These are phyloP conservation scores for Sistotremastrum suecicum DNA, from an alignment of 768 basidiomycete genomes.

Conservation along the genomic window DNA sequence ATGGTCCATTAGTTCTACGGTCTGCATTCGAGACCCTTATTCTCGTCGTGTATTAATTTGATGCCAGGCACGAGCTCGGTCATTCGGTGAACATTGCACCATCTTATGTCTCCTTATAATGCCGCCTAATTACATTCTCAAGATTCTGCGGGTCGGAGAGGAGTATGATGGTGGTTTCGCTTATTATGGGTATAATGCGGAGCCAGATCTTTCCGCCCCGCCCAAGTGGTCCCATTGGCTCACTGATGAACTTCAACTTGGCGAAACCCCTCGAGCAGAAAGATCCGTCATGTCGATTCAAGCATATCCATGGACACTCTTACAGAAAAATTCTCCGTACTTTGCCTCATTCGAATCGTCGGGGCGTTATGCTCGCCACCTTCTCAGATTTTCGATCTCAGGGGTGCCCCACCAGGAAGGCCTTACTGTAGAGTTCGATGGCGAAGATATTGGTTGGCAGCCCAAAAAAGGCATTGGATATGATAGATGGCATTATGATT, in stretches of 20 bases:
- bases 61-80: constrained; percentile 48
- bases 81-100: constrained; percentile 48
- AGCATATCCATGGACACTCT: constrained; percentile 59
- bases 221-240: constrained; percentile 69
- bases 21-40: background rate
- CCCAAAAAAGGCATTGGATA: constrained; percentile 41
- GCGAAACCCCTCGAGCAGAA: constrained; percentile 30
- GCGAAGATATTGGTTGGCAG: constrained; percentile 41
- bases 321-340: constrained; percentile 49
- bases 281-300: constrained; percentile 66
- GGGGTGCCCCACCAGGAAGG: constrained; percentile 44
- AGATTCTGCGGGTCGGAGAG: constrained; percentile 41
- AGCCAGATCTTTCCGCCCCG: constrained; percentile 24
- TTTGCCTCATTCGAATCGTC: constrained; percentile 46
- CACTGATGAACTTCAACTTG: constrained; percentile 12
- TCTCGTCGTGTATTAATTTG: background rate
- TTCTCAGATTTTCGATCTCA: constrained; percentile 59
- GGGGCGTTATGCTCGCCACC: constrained; percentile 43
- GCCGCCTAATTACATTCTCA: background rate
- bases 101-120: background rate
- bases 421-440: constrained; percentile 48
- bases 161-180: constrained; percentile 71
- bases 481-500: constrained; percentile 69
- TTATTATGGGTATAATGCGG: constrained; percentile 60
- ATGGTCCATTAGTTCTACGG: constrained; percentile 62